These are phyloP conservation scores for Ramaria rubella DNA, from an alignment of 768 basidiomycete species.

Conservation along the genomic window DNA sequence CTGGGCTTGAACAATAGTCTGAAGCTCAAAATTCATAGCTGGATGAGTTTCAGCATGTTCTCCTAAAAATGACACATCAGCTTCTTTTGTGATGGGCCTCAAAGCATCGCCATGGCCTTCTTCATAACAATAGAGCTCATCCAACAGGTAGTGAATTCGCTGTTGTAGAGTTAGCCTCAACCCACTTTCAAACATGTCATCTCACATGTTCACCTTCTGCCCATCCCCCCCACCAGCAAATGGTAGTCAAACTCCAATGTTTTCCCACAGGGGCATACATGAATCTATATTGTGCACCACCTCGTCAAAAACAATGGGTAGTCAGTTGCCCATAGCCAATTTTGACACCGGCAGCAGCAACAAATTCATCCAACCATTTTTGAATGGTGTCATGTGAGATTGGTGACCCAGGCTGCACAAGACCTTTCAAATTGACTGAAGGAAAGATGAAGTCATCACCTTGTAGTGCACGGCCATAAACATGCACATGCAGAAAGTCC, in stretches of 20 bases:
- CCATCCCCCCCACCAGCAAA: too few species aligned
- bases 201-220: too few species aligned
- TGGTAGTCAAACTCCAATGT: conserved; percentile 31
- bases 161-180: not conserved
- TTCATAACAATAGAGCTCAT: conserved; percentile 23
- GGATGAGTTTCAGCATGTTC: not conserved
- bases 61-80: too few species aligned
- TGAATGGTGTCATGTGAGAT: too few species aligned
- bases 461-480: conserved; percentile 18
- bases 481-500: not conserved
- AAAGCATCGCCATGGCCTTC: conserved; percentile 19
- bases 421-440: conserved; percentile 20
- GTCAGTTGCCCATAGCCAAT: conserved; percentile 15
- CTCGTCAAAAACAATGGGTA: conserved; percentile 16
- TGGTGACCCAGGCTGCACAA: conserved; percentile 18
- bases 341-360: conserved; percentile 19
- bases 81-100: not conserved
- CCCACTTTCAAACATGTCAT: not conserved
- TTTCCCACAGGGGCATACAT: conserved; percentile 27
- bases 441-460: conserved; percentile 30
- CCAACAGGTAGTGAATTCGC: conserved; percentile 24
- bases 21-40: too few species aligned
- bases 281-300: conserved; percentile 4
- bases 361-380: conserved; percentile 25
- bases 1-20: too few species aligned